Percentiles rank a stretch among this genome's conserved stretches.
Conservation (phyloP, 345 rosid species). For the Camelina neglecta region DNA sequence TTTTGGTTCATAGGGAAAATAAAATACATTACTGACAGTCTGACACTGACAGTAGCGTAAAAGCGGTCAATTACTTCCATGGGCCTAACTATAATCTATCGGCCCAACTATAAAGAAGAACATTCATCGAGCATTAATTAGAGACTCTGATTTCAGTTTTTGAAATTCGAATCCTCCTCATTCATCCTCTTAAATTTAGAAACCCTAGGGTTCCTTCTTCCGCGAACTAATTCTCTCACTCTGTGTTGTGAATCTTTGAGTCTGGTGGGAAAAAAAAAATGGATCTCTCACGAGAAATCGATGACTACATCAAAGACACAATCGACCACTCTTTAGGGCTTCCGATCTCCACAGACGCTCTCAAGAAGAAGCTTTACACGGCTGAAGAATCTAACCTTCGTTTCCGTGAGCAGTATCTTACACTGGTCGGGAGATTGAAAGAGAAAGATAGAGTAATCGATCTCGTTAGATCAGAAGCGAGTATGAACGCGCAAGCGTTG, state of each 20-base stretch:
- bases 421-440: conserved; percentile 48
- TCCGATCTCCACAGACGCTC: conserved; percentile 54
- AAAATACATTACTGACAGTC: background rate
- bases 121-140: background rate
- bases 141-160: conserved; percentile 3
- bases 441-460: conserved; percentile 63
- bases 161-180: conserved; percentile 12
- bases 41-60: background rate
- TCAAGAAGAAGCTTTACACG: conserved; percentile 60
- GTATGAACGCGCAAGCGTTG: conserved; percentile 73
- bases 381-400: conserved; percentile 61
- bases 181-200: background rate
- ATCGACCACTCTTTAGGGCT: conserved; percentile 66
- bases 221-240: background rate
- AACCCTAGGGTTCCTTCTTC: conserved; percentile 24
- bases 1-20: background rate
- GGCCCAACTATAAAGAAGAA: conserved; percentile 19
- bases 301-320: conserved; percentile 61
- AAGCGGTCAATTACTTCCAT: background rate
- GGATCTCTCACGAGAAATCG: conserved; percentile 63
- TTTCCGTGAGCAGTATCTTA: conserved; percentile 54
- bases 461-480: conserved; percentile 67
- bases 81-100: background rate
- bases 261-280: conserved; percentile 29
- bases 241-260: background rate